phyloP scores from a whole-genome alignment of 2,329 filamentous ascomycete genomes.

The Colletotrichum destructivum region DNA sequence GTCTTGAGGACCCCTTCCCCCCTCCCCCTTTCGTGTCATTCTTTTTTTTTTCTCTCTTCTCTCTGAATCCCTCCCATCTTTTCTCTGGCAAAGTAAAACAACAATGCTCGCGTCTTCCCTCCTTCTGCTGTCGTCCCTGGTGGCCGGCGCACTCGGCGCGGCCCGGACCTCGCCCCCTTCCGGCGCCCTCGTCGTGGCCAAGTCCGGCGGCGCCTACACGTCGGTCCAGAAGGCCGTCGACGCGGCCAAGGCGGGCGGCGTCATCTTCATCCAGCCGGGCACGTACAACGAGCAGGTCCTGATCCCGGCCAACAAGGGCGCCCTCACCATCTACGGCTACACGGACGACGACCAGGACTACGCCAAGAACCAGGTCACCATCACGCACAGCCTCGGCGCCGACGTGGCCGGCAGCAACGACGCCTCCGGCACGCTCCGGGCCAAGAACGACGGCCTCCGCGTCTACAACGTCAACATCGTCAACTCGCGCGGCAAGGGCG shows the following conservation, averaged over 20 bases:
- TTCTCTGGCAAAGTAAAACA: neutral
- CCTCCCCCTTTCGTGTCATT: no score
- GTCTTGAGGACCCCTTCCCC: constrained; percentile 23
- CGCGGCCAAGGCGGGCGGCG: constrained; percentile 66
- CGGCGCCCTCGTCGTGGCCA: constrained; percentile 52
- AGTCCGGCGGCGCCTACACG: constrained; percentile 46
- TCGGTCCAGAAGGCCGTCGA: constrained; percentile 67
- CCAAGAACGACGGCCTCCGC: constrained; percentile 61
- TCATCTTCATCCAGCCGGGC: constrained; percentile 51
- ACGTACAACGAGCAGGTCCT: constrained; percentile 60
- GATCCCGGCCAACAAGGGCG: constrained; percentile 65
- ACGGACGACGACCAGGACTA: constrained; percentile 54
- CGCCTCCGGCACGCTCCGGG: constrained; percentile 51
- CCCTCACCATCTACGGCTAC: constrained; percentile 74
- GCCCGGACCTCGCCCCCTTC: constrained; percentile 50
- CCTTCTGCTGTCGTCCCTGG: constrained; percentile 40
- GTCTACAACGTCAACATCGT: constrained; percentile 72
- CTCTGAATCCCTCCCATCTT: neutral
- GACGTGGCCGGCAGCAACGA: constrained; percentile 61
- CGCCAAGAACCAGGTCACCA: constrained; percentile 64
- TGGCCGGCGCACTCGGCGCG: constrained; percentile 43
- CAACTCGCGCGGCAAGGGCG: constrained; percentile 63
- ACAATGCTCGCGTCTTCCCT: constrained; percentile 32
- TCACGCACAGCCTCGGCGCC: constrained; percentile 57
- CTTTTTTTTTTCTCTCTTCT: neutral